Evolutionary conservation across 768 basidiomycete species (phyloP).

Genomic region (Lepiota venenata): DNA sequence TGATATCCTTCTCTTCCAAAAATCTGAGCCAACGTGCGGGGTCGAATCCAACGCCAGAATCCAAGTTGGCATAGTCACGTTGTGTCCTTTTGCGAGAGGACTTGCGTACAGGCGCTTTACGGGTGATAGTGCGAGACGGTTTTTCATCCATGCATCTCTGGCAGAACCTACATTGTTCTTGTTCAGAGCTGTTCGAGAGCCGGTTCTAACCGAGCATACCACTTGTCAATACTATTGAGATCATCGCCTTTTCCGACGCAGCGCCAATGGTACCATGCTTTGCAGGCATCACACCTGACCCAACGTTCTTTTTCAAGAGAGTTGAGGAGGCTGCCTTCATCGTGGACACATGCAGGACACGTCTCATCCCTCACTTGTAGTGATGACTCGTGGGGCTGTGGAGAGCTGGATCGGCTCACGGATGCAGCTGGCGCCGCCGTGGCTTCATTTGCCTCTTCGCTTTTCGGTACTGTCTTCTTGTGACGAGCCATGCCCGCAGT

Average conservation of each 20-base stretch:
- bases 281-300: conserved; percentile 82
- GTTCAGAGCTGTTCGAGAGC: conserved; percentile 5
- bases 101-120: conserved; percentile 78
- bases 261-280: conserved; percentile 82
- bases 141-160: conserved; percentile 57
- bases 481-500: conserved; percentile 7
- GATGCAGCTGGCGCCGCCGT: background rate
- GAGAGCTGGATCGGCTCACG: conserved; percentile 6
- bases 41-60: conserved; percentile 62
- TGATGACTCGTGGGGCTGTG: conserved; percentile 1
- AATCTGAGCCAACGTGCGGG: conserved; percentile 65
- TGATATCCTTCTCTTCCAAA: conserved; percentile 64
- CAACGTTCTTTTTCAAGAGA: conserved; percentile 64
- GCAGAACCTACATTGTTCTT: conserved; percentile 57
- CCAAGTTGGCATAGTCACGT: conserved; percentile 77
- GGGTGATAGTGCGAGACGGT: conserved; percentile 60
- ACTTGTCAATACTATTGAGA: conserved; percentile 72
- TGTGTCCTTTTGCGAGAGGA: conserved; percentile 72
- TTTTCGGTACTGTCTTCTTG: conserved; percentile 5
- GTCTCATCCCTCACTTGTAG: conserved; percentile 9
- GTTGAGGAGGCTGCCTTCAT: conserved; percentile 8
- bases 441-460: conserved; percentile 7
- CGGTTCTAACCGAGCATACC: conserved; percentile 41
- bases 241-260: conserved; percentile 69
- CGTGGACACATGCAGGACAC: conserved; percentile 14